Evolutionary conservation across 1,284 basidiomycete species (phyloP), one percentile per base, ranked within the genome.

Genomic region (Gomphus bonarii): DNA sequence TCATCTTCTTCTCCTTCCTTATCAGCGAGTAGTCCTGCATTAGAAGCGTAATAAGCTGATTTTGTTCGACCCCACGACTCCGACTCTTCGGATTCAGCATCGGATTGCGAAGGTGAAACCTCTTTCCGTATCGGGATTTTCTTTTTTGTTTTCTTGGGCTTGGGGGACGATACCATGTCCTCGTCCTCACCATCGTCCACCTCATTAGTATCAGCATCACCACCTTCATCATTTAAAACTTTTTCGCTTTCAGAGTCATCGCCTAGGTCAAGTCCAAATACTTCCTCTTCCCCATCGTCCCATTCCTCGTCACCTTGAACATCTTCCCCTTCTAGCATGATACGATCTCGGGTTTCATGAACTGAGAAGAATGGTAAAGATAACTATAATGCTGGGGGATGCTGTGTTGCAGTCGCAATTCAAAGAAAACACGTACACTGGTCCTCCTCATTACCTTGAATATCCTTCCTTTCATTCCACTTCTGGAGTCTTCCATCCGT

Each of bases 11-110:
- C 88, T 3, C 65, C 69, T n/a, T 66, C 63, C 11, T 63, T 66
- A 8, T 64, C 66, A 1, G 65, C 68, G 35, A 89, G 70, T 56
- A 88, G 75, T 20, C 79, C 82, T 36, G 87, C 89, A 67, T 92
- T 91, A 28, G 87, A 89, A 2, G 90, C 81, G 69, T 95, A 94
- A 69, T 94, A 95, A 20, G 83, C 84, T 30, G 81, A 75, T 67
- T 85, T 85, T 62, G 79, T 81, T 60, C 74, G 74, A 2, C 92
- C 92, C 92, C 92, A 95, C 1, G 79, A 80, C 68, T 90, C 87
- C 61, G 78, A 76, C 9, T 72, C 69, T 31, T 80, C 75, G 8
- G 74, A 73, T 16, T 64, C 59, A 11, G 62, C 58, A 7, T 59
- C 61, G 12, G 63, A 61, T 20, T 60, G 52, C 6, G 47, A 60